Evolutionary conservation across 768 basidiomycete genomes (phyloP).

Genomic region (Termitomyces sp.): DNA sequence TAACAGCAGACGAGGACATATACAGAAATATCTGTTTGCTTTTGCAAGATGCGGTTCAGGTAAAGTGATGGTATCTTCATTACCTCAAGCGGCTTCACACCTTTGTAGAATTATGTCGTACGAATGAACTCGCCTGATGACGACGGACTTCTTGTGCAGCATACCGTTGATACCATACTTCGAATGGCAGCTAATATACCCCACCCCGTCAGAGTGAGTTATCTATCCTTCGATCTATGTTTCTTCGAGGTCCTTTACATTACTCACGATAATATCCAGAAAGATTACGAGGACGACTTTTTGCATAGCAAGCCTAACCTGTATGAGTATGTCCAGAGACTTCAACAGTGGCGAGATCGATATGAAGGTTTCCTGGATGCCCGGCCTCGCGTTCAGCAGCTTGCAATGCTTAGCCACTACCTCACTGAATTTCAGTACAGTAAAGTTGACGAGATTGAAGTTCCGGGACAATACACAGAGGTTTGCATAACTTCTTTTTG

Average conservation of each 20-base stretch:
- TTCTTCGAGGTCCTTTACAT: not conserved
- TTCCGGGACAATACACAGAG: constrained; percentile 99
- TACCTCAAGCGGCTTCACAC: not conserved
- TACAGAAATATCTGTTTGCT: constrained; percentile 88
- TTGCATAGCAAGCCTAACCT: constrained; percentile 71
- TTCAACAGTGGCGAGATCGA: constrained; percentile 91
- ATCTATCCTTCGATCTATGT: not conserved
- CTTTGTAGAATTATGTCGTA: constrained; percentile 57
- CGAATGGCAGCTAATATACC: constrained; percentile 62
- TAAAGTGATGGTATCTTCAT: constrained; percentile 24
- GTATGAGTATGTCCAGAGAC: constrained; percentile 80
- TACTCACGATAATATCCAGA: constrained; percentile 35
- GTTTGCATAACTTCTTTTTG: constrained; percentile 30
- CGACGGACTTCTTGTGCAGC: constrained; percentile 54
- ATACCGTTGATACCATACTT: constrained; percentile 49
- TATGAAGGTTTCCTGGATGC: constrained; percentile 83
- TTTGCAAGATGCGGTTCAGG: constrained; percentile 82
- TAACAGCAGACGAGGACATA: constrained; percentile 86
- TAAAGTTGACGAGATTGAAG: constrained; percentile 96
- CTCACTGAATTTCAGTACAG: constrained; percentile 96
- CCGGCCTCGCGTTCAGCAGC: constrained; percentile 75
- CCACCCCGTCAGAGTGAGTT: constrained; percentile 49
- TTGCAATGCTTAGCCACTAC: constrained; percentile 88
- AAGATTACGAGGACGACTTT: constrained; percentile 90
- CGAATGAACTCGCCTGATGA: constrained; percentile 66